Evolutionary conservation across 1,139 yeast genomes (phyloP).

Genomic region (Magnusiomyces ingens): DNA sequence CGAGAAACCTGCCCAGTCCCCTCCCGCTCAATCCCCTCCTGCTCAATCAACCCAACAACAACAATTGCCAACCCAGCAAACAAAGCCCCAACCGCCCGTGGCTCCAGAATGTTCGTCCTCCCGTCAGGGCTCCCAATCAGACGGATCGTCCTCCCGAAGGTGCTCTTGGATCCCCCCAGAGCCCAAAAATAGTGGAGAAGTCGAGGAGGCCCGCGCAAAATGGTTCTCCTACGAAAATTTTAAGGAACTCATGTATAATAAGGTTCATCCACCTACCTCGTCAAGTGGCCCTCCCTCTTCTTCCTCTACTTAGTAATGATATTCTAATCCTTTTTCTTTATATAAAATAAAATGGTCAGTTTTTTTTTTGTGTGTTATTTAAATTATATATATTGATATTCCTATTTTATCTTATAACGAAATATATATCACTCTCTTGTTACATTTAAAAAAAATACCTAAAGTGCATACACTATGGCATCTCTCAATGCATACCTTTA

Average conservation of each 20-base stretch:
- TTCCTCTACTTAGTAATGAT: no score
- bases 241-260: slow-evolving; percentile 10
- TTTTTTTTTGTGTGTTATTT: no score
- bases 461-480: no score
- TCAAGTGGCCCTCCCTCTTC: background rate
- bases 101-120: background rate
- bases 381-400: no score
- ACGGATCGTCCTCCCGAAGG: background rate
- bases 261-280: background rate
- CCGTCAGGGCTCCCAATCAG: no score
- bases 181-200: background rate
- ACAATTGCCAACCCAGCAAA: background rate
- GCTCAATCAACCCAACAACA: background rate
- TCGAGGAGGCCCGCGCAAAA: slow-evolving; percentile 9
- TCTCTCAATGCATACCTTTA: no score
- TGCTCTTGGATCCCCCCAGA: slow-evolving; percentile 4
- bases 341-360: no score
- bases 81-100: background rate
- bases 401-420: no score
- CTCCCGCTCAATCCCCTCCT: background rate
- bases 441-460: no score
- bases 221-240: slow-evolving; percentile 14
- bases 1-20: background rate
- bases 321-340: no score
- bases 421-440: no score